Base-by-base conservation (phyloP, 2,329 filamentous ascomycete species). In the Fusarium sororula region DNA sequence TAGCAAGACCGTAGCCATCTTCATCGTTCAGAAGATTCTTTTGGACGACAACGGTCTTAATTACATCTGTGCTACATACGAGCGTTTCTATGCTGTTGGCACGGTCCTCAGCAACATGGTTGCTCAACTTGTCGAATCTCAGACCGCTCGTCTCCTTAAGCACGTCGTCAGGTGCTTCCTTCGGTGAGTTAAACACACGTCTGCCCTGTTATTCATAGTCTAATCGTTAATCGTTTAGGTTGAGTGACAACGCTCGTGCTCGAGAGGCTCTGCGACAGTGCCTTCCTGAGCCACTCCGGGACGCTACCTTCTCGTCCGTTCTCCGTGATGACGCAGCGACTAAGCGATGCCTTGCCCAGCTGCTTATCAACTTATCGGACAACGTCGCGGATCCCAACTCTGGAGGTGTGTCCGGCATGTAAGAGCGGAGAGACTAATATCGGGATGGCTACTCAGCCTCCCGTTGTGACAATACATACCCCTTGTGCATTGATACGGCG, bases 21-120 rank as follows among this genome's bases (percentile, higher is more conserved):
- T 99, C 86, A 99, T 99, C 79, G 96, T 99, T 24, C 96, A 99
- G 84, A 99, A 99, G 88, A 99, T 99, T 32, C 86, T 99, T 59
- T 90, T 99, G 6, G 96, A 99, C 80, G 96, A 99, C 79, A 96
- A 97, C 79, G 96, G 96, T 8, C 89, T 99, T 72, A 96, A 96
- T 80, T 99, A 99, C 83, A 99, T 99, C 67, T 99, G 96, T 84
- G 96, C 97, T 74, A 99, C 96, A 2, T 99, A 99, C 79, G 96
- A 99, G 86, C 90, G 96, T 26, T 99, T 99, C 84, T 99, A 98
- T 78, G 96, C 96, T 13, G 96, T 99, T 10, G 96, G 96, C 11
- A 99, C 96, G 3, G 96, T 99, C 11, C 87, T 99, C 44, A 98
- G 94, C 85, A 99, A 98, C 81, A 99, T 99, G 96, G 96, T 99